phyloP scores from a whole-genome alignment of 176 grass and related monocot genomes.

The Cenchrus fungigraminus region DNA sequence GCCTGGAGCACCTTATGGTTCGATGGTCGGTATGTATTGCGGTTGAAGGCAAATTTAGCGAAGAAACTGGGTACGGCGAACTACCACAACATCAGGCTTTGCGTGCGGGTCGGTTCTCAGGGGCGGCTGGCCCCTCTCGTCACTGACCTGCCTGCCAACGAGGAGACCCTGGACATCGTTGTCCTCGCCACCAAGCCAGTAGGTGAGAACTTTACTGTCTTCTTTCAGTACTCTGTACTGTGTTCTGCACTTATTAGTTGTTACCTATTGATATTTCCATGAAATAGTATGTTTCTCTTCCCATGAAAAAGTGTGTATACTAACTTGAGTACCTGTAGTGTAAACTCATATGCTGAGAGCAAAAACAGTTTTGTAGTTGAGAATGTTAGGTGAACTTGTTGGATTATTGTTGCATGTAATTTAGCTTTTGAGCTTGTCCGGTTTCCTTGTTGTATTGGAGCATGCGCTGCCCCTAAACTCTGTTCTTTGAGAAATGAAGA shows the following conservation, averaged over 20 bases:
- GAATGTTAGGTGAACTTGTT: too few species aligned
- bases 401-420: too few species aligned
- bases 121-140: constrained; percentile 34
- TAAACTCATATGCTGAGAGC: too few species aligned
- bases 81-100: neutral
- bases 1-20: too few species aligned
- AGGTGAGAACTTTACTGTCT: constrained; percentile 2
- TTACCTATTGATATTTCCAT: neutral
- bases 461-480: too few species aligned
- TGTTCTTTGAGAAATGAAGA: too few species aligned
- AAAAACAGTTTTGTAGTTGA: too few species aligned
- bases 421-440: too few species aligned
- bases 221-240: neutral
- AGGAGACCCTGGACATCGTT: constrained; percentile 1
- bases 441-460: too few species aligned
- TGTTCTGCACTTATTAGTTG: too few species aligned
- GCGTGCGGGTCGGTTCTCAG: neutral
- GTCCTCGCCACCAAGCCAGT: constrained; percentile 1
- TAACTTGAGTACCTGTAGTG: neutral
- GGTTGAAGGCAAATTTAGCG: neutral
- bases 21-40: neutral
- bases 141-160: constrained; percentile 33
- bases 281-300: neutral
- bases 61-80: neutral
- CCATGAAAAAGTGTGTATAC: neutral